Evolutionary conservation across 2,329 filamentous ascomycete species (phyloP), one percentile per base, ranked within the genome.

Genomic region (Dothideomycetes sp.): DNA sequence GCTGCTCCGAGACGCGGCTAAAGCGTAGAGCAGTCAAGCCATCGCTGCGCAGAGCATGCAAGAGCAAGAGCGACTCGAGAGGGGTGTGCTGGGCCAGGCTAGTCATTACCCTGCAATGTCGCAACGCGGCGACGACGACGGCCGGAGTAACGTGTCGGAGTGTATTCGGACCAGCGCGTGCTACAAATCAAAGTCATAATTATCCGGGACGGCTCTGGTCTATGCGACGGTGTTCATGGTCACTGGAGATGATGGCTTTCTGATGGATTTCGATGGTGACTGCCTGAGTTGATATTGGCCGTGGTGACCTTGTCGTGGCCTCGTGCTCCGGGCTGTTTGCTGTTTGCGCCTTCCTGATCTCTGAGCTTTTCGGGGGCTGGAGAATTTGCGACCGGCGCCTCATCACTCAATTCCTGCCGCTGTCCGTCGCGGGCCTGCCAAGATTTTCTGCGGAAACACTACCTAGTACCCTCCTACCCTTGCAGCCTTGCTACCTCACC

Each of bases 61-160:
- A 89, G 55, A 94, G 74, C 51, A 91, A 75, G 47, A 93, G 73
- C 57, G 81, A 83, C 73, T 94, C 87, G 69, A 93, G 82, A 52
- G 81, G 76, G 58, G 85, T 89, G 65, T 91, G 88, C 62, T 47
- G 35, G 33, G 44, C 44, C 32, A 70, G 57, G 61, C 68, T 68
- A 65, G 69, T 71, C 73, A 77, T 78, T 60, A 68, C 70, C 55
- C n/a, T 16, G 5, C 13, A 12, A 22, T 27, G 33, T 36, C 34
- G 41, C 33, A 32, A 37, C 2, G 4, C 28, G 8, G 23, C 24
- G 24, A 20, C 24, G 33, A 13, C 16, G 33, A 12, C 23, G 33
- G 28, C 15, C 13, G n/a, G 27, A 23, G 19, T 22, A 29, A 18
- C 35, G 25, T 30, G 35, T 30, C 27, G 25, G 13, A 13, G 12